phyloP scores from a whole-genome alignment of 495 filamentous ascomycete genomes.

The Platismatia glauca region DNA sequence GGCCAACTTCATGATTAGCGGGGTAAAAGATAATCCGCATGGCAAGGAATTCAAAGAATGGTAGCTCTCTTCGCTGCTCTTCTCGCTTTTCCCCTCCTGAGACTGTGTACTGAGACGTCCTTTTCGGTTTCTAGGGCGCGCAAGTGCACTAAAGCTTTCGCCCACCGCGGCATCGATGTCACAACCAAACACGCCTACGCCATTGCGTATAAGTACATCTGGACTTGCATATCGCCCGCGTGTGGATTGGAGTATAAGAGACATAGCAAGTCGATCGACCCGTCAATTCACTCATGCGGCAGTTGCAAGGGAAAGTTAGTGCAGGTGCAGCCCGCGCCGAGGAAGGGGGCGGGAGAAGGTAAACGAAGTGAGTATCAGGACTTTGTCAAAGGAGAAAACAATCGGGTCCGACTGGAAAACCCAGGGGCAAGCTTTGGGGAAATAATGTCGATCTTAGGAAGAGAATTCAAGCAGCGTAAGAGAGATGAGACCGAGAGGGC shows the following conservation, averaged over 20 bases:
- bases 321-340: slow-evolving; percentile 73
- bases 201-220: slow-evolving; percentile 84
- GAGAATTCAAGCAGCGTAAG: slow-evolving; percentile 21
- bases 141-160: slow-evolving; percentile 39
- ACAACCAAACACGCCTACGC: slow-evolving; percentile 82
- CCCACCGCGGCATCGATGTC: slow-evolving; percentile 52
- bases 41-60: slow-evolving; percentile 76
- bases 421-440: slow-evolving; percentile 18
- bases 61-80: slow-evolving; percentile 26
- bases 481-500: background rate
- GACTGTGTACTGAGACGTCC: background rate
- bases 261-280: slow-evolving; percentile 76
- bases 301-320: slow-evolving; percentile 54
- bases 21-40: slow-evolving; percentile 61
- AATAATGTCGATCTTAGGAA: slow-evolving; percentile 22
- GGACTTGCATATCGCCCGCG: slow-evolving; percentile 53
- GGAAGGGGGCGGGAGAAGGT: slow-evolving; percentile 31
- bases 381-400: slow-evolving; percentile 40
- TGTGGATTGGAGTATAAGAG: slow-evolving; percentile 64
- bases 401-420: slow-evolving; percentile 19
- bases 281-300: slow-evolving; percentile 56
- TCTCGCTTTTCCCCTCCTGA: background rate
- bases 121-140: slow-evolving; percentile 32
- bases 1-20: slow-evolving; percentile 72
- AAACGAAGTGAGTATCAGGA: slow-evolving; percentile 49